phyloP scores from a whole-genome alignment of 116 monocot species.

The Thalassia testudinum region DNA sequence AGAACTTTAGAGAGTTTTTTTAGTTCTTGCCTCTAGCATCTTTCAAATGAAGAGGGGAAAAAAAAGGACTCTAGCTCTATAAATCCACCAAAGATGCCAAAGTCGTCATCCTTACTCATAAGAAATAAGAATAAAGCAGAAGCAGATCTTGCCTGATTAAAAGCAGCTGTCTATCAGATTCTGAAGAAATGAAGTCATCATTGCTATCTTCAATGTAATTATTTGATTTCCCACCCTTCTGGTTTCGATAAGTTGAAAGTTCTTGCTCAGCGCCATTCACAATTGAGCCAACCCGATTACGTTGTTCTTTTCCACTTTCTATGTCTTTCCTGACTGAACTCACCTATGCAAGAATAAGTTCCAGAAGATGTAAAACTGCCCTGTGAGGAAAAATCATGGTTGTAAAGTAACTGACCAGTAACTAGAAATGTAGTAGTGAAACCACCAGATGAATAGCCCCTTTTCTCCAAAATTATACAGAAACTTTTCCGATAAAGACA shows the following conservation, averaged over 20 bases:
- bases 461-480: no score
- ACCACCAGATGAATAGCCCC: no score
- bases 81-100: no score
- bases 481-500: not conserved
- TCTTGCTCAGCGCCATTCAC: constrained; percentile 22
- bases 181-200: constrained; percentile 95
- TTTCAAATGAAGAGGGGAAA: no score
- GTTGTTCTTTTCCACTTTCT: constrained; percentile 30
- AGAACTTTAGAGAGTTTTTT: no score
- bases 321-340: constrained; percentile 39
- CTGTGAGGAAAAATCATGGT: no score
- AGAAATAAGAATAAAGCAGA: not conserved
- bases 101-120: no score
- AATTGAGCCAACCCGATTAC: constrained; percentile 8
- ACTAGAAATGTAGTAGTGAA: no score
- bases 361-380: no score
- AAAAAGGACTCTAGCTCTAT: no score
- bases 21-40: no score
- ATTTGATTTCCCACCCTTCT: constrained; percentile 29
- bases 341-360: constrained; percentile 21
- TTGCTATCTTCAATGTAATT: constrained; percentile 23
- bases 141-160: constrained; percentile 65
- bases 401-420: no score
- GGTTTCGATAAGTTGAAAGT: constrained; percentile 20
- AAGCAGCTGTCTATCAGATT: constrained; percentile 85